Evolutionary conservation across 805 yeast genomes (phyloP).

Genomic region (Nakazawaea populi): DNA sequence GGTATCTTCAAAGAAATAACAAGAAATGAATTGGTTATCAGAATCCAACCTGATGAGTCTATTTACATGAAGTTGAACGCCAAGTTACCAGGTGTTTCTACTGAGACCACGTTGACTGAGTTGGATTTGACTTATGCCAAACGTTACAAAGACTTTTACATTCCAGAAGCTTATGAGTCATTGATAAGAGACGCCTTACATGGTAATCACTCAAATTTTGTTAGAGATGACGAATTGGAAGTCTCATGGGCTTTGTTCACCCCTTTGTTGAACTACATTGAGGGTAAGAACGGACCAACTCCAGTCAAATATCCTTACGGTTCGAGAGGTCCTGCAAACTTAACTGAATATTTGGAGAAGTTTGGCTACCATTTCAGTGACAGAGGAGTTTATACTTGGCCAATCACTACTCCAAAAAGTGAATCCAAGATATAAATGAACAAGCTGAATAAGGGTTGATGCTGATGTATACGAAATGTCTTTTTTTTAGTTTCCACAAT

Average conservation of each 20-base stretch:
- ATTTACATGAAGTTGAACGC: conserved; percentile 89
- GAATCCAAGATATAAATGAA: neutral
- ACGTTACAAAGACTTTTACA: conserved; percentile 84
- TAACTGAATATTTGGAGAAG: conserved; percentile 52
- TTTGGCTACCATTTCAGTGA: conserved; percentile 72
- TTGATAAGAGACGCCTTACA: conserved; percentile 83
- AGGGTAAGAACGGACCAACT: conserved; percentile 59
- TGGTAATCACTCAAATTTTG: conserved; percentile 96
- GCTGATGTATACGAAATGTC: neutral
- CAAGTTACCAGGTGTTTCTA: conserved; percentile 88
- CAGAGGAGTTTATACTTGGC: conserved; percentile 81
- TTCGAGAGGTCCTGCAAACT: conserved; percentile 75
- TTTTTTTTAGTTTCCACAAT: no score
- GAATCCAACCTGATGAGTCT: conserved; percentile 94
- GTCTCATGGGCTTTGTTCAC: conserved; percentile 91
- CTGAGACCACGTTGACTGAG: conserved; percentile 79
- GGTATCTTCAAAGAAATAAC: conserved; percentile 80
- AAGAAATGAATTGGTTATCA: conserved; percentile 88
- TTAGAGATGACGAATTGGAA: conserved; percentile 95
- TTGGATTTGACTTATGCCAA: conserved; percentile 80
- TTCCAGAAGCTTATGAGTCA: conserved; percentile 97
- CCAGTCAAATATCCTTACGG: conserved; percentile 82
- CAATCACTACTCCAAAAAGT: conserved; percentile 55
- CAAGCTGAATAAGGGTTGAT: neutral
- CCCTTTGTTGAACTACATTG: conserved; percentile 78